A percentile compares a stretch with the other conserved stretches of the same genome.
Conservation (phyloP, 495 filamentous ascomycete genomes). For the Acidiella bohemica region DNA sequence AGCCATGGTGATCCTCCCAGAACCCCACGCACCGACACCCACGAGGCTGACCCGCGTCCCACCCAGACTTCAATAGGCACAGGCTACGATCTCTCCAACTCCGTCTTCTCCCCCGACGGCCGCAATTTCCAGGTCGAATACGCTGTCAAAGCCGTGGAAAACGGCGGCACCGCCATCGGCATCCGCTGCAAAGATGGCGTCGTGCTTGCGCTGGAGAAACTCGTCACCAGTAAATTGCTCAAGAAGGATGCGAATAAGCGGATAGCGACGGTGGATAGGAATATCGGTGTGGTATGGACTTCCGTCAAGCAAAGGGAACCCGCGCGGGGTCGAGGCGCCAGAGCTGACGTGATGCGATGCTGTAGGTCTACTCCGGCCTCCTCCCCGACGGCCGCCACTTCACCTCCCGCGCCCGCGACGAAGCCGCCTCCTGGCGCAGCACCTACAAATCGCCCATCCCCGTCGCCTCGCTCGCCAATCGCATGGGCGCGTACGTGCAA, state of each 20-base stretch:
- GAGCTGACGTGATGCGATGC: constrained; percentile 2
- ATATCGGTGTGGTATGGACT: constrained; percentile 76
- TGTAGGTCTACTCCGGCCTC: constrained; percentile 80
- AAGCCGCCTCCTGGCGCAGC: constrained; percentile 76
- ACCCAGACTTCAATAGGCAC: constrained; percentile 96
- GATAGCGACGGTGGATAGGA: constrained; percentile 85
- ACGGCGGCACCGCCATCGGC: constrained; percentile 90
- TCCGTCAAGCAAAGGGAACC: not conserved
- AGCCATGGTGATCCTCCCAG: constrained; percentile 8
- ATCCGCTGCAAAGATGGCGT: constrained; percentile 96
- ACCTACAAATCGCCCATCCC: constrained; percentile 87
- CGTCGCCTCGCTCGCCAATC: constrained; percentile 67
- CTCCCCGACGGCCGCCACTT: constrained; percentile 93
- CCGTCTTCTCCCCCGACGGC: constrained; percentile 96
- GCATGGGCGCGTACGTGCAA: constrained; percentile 90
- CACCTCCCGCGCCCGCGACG: constrained; percentile 82
- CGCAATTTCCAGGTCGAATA: constrained; percentile 99
- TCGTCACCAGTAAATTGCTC: constrained; percentile 85
- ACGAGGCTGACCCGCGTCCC: not conserved
- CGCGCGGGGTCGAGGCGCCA: not conserved
- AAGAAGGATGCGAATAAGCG: constrained; percentile 90
- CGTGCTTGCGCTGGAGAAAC: constrained; percentile 91
- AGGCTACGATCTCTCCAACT: constrained; percentile 97
- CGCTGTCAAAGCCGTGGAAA: constrained; percentile 95
- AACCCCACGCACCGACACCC: not conserved